Evolutionary conservation across 140 eudicot species (phyloP), one percentile per base, ranked within the genome.

Genomic region (Eryngium alpinum): DNA sequence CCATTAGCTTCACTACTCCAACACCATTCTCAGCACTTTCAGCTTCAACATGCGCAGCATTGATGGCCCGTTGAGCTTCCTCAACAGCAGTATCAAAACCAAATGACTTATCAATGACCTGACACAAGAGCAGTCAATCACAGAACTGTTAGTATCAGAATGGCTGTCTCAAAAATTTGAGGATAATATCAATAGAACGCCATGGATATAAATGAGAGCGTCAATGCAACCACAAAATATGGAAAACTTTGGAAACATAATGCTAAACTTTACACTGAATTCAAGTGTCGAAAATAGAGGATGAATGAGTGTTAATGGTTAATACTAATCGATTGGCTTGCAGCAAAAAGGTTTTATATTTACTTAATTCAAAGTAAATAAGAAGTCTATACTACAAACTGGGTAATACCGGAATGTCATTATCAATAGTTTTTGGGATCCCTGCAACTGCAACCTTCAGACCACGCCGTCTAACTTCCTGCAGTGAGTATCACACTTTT

Each of bases 61-160:
- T 92, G 78, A 94, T 94, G 80, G 98, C 97, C 74, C 97, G 94
- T 81, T 94, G 98, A 80, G 97, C 98, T 81, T 94, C 98, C 90
- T 94, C 98, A 67, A 94, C 98, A 79, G 98, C 97, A 85, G 98
- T 90, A 89, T 94, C 98, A 88, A 94, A 94, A 71, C 98, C 98
- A 69, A 94, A 94, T 53, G 98, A 94, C 86, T 65, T 92, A 81
- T 94, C 98, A 86, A 94, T 94, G 53, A 94, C 92, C 98, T 93
- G 89, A 69, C 56, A 81, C 81, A 84, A 71, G 80, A 57, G 31
- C 29, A 53, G 60, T 71, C 43, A 60, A 57, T 31, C 28, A 74
- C 60, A 57, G 59, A 50, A 67, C 21, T 4, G 52, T 79, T 63
- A 79, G 51, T 32, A 65, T 25, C 7, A 49, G 51, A 1, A 18